phyloP scores from a whole-genome alignment of 257 asterid species.

The Datura wrightii region DNA sequence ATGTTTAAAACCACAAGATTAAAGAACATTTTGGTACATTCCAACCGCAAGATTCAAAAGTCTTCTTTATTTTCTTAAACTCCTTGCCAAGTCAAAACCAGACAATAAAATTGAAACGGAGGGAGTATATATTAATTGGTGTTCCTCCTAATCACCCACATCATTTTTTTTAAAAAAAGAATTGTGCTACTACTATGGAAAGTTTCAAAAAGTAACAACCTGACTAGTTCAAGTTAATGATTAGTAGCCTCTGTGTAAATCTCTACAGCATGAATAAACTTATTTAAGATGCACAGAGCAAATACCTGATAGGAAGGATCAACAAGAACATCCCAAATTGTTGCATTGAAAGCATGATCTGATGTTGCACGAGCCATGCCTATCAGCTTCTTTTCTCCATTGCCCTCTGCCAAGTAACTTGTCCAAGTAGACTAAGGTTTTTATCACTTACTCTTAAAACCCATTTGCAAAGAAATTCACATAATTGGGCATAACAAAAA shows the following conservation, averaged over 20 bases:
- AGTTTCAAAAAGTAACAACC: neutral
- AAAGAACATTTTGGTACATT: too few relatives aligned
- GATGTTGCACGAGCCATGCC: constrained; percentile 99
- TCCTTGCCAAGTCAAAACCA: too few relatives aligned
- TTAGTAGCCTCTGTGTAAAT: neutral
- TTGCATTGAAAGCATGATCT: constrained; percentile 98
- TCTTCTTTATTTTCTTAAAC: too few relatives aligned
- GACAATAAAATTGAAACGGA: neutral
- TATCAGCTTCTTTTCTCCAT: constrained; percentile 77
- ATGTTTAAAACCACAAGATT: too few relatives aligned
- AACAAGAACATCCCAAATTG: constrained; percentile 99
- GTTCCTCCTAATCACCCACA: neutral
- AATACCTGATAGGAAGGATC: constrained; percentile 96
- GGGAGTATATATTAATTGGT: neutral
- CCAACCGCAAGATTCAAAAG: too few relatives aligned
- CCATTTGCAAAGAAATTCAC: constrained; percentile 25
- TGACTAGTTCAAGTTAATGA: constrained; percentile 11
- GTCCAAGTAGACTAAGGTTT: constrained; percentile 86
- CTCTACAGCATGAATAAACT: constrained; percentile 2
- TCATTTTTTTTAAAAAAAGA: neutral
- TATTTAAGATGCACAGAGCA: neutral
- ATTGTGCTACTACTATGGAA: neutral
- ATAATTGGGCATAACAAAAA: constrained; percentile 1
- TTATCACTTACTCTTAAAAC: constrained; percentile 61
- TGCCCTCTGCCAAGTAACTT: constrained; percentile 93